These are phyloP conservation scores for Gonium pectorale DNA, from an alignment of 139 green algal genomes.

Conservation along the genomic window DNA sequence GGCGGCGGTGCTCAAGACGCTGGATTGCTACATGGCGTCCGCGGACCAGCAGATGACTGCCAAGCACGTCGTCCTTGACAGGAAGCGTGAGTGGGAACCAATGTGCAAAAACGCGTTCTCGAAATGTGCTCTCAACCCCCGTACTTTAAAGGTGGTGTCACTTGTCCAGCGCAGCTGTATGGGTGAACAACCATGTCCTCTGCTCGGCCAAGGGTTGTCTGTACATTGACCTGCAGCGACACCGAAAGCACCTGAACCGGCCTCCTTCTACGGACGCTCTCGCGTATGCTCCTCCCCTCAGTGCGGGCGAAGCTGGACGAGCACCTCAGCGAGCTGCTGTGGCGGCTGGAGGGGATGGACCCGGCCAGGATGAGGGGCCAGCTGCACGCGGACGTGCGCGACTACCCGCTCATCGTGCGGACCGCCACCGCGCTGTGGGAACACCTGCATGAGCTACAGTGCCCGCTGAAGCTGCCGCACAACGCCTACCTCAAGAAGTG, in stretches of 20 bases:
- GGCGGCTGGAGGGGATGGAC: not conserved
- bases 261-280: not conserved
- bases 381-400: too few species aligned
- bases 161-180: not conserved
- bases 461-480: not conserved
- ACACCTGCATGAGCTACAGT: not conserved
- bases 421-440: not conserved
- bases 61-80: not conserved
- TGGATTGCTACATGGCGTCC: not conserved
- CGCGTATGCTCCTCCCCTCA: not conserved
- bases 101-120: too few species aligned
- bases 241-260: not conserved
- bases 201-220: not conserved
- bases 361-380: not conserved
- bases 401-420: not conserved
- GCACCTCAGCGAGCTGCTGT: not conserved
- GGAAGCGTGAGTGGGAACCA: too few species aligned
- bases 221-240: not conserved
- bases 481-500: not conserved
- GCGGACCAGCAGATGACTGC: too few species aligned
- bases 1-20: not conserved
- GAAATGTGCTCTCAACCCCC: not conserved
- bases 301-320: not conserved
- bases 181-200: not conserved
- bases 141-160: not conserved